These are phyloP conservation scores for Cercis canadensis DNA, from an alignment of 306 rosid species.

Conservation along the genomic window DNA sequence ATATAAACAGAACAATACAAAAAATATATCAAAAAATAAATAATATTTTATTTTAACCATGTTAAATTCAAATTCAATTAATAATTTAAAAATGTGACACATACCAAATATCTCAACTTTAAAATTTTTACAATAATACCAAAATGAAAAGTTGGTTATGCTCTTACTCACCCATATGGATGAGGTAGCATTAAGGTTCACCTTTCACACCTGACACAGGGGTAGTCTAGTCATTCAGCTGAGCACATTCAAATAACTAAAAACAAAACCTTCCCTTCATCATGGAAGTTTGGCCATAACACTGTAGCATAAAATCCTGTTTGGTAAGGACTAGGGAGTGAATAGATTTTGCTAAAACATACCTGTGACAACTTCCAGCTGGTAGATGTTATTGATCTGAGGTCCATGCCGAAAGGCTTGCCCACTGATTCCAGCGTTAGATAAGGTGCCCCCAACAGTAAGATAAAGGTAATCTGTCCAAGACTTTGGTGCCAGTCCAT, in stretches of 20 bases:
- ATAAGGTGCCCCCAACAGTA: conserved; percentile 94
- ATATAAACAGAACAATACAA: too few species aligned
- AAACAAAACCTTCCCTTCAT: background rate
- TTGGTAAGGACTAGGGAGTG: background rate
- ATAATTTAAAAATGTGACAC: too few species aligned
- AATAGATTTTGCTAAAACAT: conserved; percentile 22
- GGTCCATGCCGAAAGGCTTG: conserved; percentile 97
- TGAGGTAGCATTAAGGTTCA: too few species aligned
- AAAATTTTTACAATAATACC: too few species aligned
- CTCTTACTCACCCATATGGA: too few species aligned
- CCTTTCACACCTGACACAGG: conserved; percentile 14
- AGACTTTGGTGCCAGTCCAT: conserved; percentile 91
- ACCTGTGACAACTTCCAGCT: conserved; percentile 95
- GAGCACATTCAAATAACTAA: background rate
- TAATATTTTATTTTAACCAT: too few species aligned
- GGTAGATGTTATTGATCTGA: conserved; percentile 80
- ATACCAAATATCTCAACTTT: too few species aligned
- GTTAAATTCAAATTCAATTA: too few species aligned
- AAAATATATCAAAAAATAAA: too few species aligned
- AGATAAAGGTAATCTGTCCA: conserved; percentile 99
- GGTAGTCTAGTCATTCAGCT: background rate
- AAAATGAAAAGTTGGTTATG: too few species aligned
- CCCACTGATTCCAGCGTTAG: conserved; percentile 95
- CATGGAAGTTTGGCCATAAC: background rate
- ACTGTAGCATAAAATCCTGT: conserved; percentile 8